phyloP scores from a whole-genome alignment of 202 grass and related monocot species.

The Panicum virgatum region DNA sequence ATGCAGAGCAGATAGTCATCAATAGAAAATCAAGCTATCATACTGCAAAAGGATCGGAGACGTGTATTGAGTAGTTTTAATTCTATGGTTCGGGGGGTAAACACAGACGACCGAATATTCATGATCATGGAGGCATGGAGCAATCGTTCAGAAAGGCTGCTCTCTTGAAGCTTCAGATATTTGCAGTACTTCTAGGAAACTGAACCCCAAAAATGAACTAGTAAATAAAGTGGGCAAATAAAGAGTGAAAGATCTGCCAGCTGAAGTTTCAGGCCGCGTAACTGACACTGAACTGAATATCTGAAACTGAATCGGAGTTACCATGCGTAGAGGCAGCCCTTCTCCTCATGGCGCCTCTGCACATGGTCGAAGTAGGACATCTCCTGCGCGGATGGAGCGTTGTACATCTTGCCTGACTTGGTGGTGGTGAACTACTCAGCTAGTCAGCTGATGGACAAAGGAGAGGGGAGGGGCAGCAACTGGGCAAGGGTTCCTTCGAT shows the following conservation, averaged over 20 bases:
- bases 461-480: no score
- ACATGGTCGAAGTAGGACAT: slow-evolving; percentile 84
- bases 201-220: no score
- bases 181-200: not conserved
- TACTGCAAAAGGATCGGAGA: no score
- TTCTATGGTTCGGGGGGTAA: not conserved
- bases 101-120: not conserved
- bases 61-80: not conserved
- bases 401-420: slow-evolving; percentile 51
- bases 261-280: not conserved
- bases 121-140: not conserved
- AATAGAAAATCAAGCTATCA: not conserved
- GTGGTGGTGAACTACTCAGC: not conserved
- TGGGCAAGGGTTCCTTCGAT: not conserved
- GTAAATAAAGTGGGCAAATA: not conserved
- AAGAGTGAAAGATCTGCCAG: not conserved
- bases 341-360: slow-evolving; percentile 82
- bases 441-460: no score
- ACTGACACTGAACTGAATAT: not conserved
- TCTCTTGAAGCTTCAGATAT: not conserved
- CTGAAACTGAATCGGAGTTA: slow-evolving; percentile 3
- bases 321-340: slow-evolving; percentile 94
- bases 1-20: not conserved
- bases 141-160: no score
- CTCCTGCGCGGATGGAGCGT: slow-evolving; percentile 60